A percentile compares a stretch with the other conserved stretches of the same genome.
phyloP scores from a whole-genome alignment of 371 early-diverging fungal species.

The Batrachochytrium dendrobatidis region DNA sequence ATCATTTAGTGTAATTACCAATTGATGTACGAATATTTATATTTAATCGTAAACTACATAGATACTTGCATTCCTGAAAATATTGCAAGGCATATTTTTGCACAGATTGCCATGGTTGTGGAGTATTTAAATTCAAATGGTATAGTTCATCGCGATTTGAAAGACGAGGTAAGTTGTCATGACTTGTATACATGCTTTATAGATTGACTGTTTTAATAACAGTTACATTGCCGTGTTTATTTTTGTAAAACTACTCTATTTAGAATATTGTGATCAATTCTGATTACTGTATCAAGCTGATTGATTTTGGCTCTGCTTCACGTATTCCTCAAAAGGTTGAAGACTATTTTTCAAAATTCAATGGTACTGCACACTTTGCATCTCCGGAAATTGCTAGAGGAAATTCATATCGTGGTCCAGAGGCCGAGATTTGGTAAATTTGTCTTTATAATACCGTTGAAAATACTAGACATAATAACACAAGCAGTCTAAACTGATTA shows the following conservation, averaged over 20 bases:
- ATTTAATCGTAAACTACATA: no score
- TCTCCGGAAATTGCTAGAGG: slow-evolving; percentile 68
- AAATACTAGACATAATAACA: not conserved
- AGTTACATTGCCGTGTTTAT: not conserved
- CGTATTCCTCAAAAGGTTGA: slow-evolving; percentile 16
- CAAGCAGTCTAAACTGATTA: slow-evolving; percentile 6
- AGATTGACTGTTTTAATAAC: not conserved
- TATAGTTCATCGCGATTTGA: slow-evolving; percentile 62
- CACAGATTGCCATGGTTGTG: slow-evolving; percentile 63
- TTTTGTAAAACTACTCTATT: not conserved
- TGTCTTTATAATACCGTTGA: not conserved
- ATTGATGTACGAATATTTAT: not conserved
- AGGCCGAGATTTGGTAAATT: slow-evolving; percentile 73
- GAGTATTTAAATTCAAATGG: slow-evolving; percentile 47
- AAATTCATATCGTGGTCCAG: slow-evolving; percentile 65
- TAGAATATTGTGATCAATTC: slow-evolving; percentile 49
- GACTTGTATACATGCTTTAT: not conserved
- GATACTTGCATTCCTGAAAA: slow-evolving; percentile 21
- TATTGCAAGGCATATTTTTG: slow-evolving; percentile 52
- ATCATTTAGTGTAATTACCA: not conserved
- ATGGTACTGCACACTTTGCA: slow-evolving; percentile 49
- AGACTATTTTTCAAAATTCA: slow-evolving; percentile 41
- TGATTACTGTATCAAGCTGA: slow-evolving; percentile 52
- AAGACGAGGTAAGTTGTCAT: slow-evolving; percentile 46
- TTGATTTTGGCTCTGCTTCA: slow-evolving; percentile 68